phyloP scores from a whole-genome alignment of 2,329 filamentous ascomycete species.

The Penicillium brevicompactum region DNA sequence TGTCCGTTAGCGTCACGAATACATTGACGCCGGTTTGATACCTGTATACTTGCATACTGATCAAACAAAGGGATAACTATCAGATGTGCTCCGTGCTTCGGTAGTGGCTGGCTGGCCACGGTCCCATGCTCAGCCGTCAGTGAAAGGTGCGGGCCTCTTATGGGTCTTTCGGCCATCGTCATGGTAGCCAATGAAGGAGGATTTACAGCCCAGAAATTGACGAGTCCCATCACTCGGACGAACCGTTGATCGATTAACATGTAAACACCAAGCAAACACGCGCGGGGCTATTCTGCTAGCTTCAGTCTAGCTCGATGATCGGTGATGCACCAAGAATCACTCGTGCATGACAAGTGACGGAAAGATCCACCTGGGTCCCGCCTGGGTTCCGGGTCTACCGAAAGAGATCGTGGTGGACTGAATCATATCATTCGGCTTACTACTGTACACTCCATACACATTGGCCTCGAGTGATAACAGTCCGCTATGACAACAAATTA shows the following conservation, averaged over 20 bases:
- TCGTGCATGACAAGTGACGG: constrained; percentile 16
- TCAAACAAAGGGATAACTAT: neutral
- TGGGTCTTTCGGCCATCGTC: neutral
- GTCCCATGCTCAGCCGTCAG: neutral
- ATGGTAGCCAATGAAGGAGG: constrained; percentile 11
- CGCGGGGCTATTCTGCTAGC: neutral
- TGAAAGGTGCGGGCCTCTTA: constrained; percentile 1
- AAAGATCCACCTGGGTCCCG: constrained; percentile 10
- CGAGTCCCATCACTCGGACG: constrained; percentile 3
- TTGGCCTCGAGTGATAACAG: too few species aligned
- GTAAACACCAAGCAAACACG: neutral
- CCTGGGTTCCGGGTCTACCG: constrained; percentile 8
- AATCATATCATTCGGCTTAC: too few species aligned
- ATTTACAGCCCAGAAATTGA: neutral
- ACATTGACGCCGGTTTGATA: neutral
- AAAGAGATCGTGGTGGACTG: neutral
- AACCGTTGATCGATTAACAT: constrained; percentile 18
- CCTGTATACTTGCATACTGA: neutral
- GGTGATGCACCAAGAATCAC: constrained; percentile 6
- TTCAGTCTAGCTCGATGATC: constrained; percentile 6
- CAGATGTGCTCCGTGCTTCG: constrained; percentile 11
- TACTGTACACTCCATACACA: too few species aligned
- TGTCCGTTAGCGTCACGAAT: constrained; percentile 3
- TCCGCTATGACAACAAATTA: neutral
- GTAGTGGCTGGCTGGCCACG: constrained; percentile 20